These are phyloP conservation scores for Paramecium sonneborni DNA, from an alignment of 73 alveolate species.

Conservation along the genomic window DNA sequence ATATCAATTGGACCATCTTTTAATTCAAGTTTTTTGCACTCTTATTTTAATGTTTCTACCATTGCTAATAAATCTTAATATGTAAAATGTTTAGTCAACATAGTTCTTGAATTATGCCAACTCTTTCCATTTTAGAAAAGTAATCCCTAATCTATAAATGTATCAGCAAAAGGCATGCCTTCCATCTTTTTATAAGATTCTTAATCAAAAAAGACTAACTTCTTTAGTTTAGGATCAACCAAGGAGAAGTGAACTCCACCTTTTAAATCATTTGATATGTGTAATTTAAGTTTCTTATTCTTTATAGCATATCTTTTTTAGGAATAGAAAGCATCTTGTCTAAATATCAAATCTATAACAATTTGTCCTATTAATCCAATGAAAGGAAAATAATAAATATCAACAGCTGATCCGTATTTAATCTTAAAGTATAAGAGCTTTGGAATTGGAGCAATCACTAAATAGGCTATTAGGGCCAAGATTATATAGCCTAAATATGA, in stretches of 20 bases:
- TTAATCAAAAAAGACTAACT: background rate
- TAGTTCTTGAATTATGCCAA: constrained; percentile 5
- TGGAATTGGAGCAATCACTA: constrained; percentile 26
- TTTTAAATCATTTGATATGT: constrained; percentile 24
- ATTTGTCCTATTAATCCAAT: constrained; percentile 16
- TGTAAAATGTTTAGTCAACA: constrained; percentile 31
- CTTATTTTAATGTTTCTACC: constrained; percentile 34
- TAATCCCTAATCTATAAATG: constrained; percentile 29
- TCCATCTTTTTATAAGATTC: constrained; percentile 25
- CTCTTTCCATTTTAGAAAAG: background rate
- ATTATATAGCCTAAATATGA: background rate
- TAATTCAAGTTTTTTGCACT: background rate
- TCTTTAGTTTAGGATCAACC: constrained; percentile 25
- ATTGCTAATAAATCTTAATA: background rate
- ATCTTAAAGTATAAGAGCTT: constrained; percentile 17
- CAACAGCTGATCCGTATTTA: background rate
- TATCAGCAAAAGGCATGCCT: constrained; percentile 45
- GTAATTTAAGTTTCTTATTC: background rate
- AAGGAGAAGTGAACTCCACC: constrained; percentile 57
- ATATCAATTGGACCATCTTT: constrained; percentile 44
- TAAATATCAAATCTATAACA: background rate
- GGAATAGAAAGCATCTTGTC: constrained; percentile 32
- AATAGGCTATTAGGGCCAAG: background rate
- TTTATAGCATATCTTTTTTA: background rate
- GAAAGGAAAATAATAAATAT: background rate